A percentile compares a stretch with the other conserved stretches of the same genome.
These are phyloP conservation scores for Elaeagnus macrophylla DNA, from an alignment of 306 rosid species.

Conservation along the genomic window DNA sequence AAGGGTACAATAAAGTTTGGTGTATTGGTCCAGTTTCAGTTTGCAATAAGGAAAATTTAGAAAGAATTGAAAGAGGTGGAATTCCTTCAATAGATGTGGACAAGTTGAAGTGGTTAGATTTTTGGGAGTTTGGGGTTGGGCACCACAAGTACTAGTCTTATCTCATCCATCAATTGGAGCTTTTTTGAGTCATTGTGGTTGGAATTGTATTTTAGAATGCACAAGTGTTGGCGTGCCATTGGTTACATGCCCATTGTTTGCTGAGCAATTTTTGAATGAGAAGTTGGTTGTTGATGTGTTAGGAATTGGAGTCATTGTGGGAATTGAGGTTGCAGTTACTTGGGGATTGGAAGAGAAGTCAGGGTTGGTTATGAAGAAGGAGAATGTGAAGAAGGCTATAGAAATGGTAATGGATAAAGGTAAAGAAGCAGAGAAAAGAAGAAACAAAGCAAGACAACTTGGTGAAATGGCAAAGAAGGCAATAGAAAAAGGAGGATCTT, in stretches of 20 bases:
- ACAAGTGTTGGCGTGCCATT: constrained; percentile 43
- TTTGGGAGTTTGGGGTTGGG: constrained; percentile 44
- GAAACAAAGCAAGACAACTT: constrained; percentile 16
- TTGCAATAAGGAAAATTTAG: constrained; percentile 25
- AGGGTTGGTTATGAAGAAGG: background rate
- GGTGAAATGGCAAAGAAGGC: constrained; percentile 14
- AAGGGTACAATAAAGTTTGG: constrained; percentile 14
- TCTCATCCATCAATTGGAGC: constrained; percentile 45
- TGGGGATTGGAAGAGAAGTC: no score
- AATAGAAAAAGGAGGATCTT: constrained; percentile 18
- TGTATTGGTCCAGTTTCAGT: constrained; percentile 40
- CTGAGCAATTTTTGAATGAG: constrained; percentile 40
- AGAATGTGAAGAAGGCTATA: constrained; percentile 23
- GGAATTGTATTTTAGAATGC: constrained; percentile 50
- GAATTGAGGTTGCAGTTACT: constrained; percentile 11
- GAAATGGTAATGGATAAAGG: constrained; percentile 12
- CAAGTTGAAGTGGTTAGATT: constrained; percentile 44
- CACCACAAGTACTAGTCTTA: constrained; percentile 41
- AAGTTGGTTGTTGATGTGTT: constrained; percentile 5
- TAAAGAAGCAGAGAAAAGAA: constrained; percentile 18
- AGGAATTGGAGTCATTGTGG: constrained; percentile 15
- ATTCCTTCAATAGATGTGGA: constrained; percentile 25
- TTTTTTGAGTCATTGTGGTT: constrained; percentile 52
- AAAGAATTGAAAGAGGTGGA: constrained; percentile 54
- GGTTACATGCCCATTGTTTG: constrained; percentile 52